Conservation (phyloP, 2,329 filamentous ascomycete species). For the Penicillium aurantiogriseum region DNA sequence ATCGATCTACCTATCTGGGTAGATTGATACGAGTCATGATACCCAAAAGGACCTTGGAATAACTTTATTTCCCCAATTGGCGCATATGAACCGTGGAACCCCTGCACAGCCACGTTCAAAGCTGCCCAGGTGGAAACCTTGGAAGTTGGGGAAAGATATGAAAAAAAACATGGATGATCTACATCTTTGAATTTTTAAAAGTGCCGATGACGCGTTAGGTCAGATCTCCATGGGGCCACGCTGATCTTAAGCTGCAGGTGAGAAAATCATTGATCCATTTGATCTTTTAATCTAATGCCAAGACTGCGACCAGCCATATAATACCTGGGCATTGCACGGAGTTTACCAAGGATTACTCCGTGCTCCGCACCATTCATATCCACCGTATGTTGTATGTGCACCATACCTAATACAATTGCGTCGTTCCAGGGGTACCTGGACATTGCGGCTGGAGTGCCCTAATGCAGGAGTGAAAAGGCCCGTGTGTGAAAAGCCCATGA, state of each 20-base stretch:
- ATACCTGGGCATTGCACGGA: background rate
- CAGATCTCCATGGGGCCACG: slow-evolving; percentile 2
- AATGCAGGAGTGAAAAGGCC: slow-evolving; percentile 2
- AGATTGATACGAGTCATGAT: too few relatives aligned
- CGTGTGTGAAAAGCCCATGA: background rate
- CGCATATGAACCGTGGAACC: too few relatives aligned
- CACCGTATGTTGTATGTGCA: background rate
- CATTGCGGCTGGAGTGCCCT: background rate
- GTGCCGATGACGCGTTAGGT: slow-evolving; percentile 1
- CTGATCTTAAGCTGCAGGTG: slow-evolving; percentile 3
- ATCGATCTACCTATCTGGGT: too few relatives aligned
- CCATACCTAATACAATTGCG: background rate
- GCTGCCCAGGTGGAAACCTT: background rate
- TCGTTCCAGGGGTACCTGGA: background rate
- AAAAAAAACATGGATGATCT: slow-evolving; percentile 2
- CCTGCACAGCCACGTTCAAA: too few relatives aligned
- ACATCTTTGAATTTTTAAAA: background rate
- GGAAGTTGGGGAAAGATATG: background rate
- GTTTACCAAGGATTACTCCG: background rate
- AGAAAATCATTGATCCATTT: background rate
- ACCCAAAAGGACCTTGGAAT: background rate
- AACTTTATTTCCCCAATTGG: background rate
- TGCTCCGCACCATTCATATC: background rate
- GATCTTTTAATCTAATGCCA: slow-evolving; percentile 6
- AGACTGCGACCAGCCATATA: background rate